A percentile compares a stretch with the other conserved stretches of the same genome.
These are phyloP conservation scores for Rutstroemia sydowiana DNA, from an alignment of 2,329 filamentous ascomycete species.

Conservation along the genomic window DNA sequence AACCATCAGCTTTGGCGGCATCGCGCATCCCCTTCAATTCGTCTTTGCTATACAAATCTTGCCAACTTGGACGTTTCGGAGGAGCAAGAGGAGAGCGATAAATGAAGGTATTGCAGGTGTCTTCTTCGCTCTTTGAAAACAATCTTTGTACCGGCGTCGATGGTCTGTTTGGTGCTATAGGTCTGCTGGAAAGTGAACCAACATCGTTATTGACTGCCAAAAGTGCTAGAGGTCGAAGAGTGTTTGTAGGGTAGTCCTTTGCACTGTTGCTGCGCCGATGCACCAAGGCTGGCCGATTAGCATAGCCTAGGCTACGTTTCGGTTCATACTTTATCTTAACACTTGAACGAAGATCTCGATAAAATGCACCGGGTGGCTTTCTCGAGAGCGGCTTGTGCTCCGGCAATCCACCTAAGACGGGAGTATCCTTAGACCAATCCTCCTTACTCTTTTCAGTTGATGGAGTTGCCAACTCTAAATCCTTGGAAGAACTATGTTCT, in stretches of 20 bases:
- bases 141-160: slow-evolving; percentile 4
- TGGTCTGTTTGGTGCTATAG: neutral
- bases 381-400: slow-evolving; percentile 15
- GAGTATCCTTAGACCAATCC: neutral
- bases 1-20: slow-evolving; percentile 18
- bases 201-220: slow-evolving; percentile 7
- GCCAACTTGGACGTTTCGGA: slow-evolving; percentile 21
- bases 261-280: slow-evolving; percentile 3
- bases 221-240: slow-evolving; percentile 21
- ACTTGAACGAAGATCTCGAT: slow-evolving; percentile 18
- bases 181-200: neutral
- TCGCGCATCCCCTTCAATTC: slow-evolving; percentile 17
- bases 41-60: slow-evolving; percentile 21
- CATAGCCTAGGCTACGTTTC: slow-evolving; percentile 5
- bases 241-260: slow-evolving; percentile 18
- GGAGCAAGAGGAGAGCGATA: slow-evolving; percentile 27
- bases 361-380: slow-evolving; percentile 23
- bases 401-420: neutral
- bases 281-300: slow-evolving; percentile 2
- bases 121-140: neutral
- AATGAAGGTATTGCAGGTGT: slow-evolving; percentile 15
- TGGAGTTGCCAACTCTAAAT: neutral
- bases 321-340: slow-evolving; percentile 14
- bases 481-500: neutral
- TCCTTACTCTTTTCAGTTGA: neutral